phyloP scores from a whole-genome alignment of 768 basidiomycete genomes.

The Cubamyces lactineus region DNA sequence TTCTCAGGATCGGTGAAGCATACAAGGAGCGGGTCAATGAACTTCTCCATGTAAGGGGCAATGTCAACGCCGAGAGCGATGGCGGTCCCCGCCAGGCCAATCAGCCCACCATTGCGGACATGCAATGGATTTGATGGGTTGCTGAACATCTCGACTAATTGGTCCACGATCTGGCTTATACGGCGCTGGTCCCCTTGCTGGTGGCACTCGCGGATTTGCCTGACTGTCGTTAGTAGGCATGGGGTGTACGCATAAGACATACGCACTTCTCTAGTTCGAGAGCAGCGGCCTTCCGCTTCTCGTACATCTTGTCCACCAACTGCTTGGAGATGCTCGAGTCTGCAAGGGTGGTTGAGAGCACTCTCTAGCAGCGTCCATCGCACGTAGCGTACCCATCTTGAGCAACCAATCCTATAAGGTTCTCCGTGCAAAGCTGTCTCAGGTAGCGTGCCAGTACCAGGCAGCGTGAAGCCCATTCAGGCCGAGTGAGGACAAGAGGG shows the following conservation, averaged over 20 bases:
- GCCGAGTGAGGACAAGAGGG: constrained; percentile 3
- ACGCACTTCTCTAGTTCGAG: constrained; percentile 92
- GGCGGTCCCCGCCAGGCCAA: constrained; percentile 95
- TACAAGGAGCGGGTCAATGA: constrained; percentile 83
- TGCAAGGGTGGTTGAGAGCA: constrained; percentile 34
- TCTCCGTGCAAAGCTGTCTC: not conserved
- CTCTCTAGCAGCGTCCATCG: not conserved
- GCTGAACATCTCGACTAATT: constrained; percentile 93
- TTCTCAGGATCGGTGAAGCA: constrained; percentile 96
- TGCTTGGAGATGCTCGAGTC: constrained; percentile 79
- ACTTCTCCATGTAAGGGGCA: constrained; percentile 92
- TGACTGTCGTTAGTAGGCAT: constrained; percentile 32
- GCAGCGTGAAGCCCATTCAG: constrained; percentile 11
- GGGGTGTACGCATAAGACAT: not conserved
- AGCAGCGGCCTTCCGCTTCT: constrained; percentile 94
- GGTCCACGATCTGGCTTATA: constrained; percentile 88
- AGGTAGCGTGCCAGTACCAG: not conserved
- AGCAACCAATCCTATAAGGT: not conserved
- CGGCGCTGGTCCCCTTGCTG: constrained; percentile 79
- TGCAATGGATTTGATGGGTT: constrained; percentile 82
- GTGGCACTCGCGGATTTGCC: constrained; percentile 86
- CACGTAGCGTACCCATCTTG: constrained; percentile 29
- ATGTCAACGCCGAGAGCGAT: constrained; percentile 95
- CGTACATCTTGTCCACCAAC: constrained; percentile 92
- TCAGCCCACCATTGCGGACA: constrained; percentile 91